Base-by-base conservation (phyloP, 306 rosid species). In the Crotalaria pallida region DNA sequence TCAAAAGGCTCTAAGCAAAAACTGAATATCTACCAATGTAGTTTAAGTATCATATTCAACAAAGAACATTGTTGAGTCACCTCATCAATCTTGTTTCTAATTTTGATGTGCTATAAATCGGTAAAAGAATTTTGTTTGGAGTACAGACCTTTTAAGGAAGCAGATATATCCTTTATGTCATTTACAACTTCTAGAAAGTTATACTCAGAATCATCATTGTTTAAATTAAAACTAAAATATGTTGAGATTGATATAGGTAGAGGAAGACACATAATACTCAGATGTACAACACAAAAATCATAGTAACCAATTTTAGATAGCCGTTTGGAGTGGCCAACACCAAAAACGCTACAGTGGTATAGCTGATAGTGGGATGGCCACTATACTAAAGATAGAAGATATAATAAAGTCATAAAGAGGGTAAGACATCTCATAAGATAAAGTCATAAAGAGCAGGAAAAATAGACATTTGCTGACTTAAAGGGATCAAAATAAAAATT, bases 161-260 rank as follows among this genome's bases (percentile, higher is more conserved):
- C 22, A 34, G 69, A 67, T 48, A 34, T 23, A 58, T 67, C 17
- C 24, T 34, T 24, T 61, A 76, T 16, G 18, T 48, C 64, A 76
- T 16, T 41, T 61, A 52, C 71, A 60, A 41, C 65, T 47, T 68
- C 60, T 26, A 51, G 7, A 62, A 24, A 21, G 26, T 47, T 64
- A 71, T 13, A 38, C 64, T 45, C 22, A 62, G 26, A 70, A 27
- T 58, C 12, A 4, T 27, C 9, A 27, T 13, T 11, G 36, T 29
- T 58, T 23, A 49, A 65, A 29, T 48, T 10, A 17, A 61, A 31
- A 19, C 41, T 27, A 51, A 41, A 68, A 69, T 19, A 50, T n/a
- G 6, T 52, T 36, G 50, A 40, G 55, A 34, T 17, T 47, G 36
- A 22, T 17, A 21, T 13, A 3, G 49, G 10, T 49, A 58, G 12